A percentile compares a stretch with the other conserved stretches of the same genome.
phyloP scores from a whole-genome alignment of 2,329 filamentous ascomycete genomes.

The Parascedosporium putredinis region DNA sequence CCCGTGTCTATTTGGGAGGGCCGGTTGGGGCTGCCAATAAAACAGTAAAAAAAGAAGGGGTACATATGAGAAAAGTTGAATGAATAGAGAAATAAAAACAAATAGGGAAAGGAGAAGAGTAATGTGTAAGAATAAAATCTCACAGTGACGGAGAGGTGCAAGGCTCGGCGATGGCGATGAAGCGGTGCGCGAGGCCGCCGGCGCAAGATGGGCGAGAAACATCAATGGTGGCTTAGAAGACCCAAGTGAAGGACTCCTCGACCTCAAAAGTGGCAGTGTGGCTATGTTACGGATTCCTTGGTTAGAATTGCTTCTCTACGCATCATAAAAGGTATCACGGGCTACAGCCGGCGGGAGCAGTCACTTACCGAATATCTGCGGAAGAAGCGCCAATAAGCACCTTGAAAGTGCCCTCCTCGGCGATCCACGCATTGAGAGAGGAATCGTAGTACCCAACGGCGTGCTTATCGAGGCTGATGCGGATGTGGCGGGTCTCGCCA shows the following conservation, averaged over 20 bases:
- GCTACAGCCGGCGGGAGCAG: constrained; percentile 6
- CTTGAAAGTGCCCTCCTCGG: constrained; percentile 52
- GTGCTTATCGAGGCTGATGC: constrained; percentile 35
- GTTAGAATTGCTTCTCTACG: too few species aligned
- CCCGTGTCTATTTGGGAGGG: background rate
- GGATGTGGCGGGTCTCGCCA: constrained; percentile 42
- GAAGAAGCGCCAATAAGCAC: constrained; percentile 52
- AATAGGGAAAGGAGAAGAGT: background rate
- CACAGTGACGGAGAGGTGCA: background rate
- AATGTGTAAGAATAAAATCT: too few species aligned
- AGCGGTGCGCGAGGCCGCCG: too few species aligned
- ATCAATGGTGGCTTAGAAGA: constrained; percentile 45
- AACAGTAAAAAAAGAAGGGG: background rate
- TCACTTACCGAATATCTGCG: constrained; percentile 48
- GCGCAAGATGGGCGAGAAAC: too few species aligned
- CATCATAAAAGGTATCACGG: background rate
- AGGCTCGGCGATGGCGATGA: too few species aligned
- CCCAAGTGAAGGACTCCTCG: constrained; percentile 55
- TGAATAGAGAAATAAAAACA: background rate
- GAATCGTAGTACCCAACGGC: constrained; percentile 54
- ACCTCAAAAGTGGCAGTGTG: constrained; percentile 44
- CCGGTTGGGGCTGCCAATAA: background rate
- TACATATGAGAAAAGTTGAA: background rate
- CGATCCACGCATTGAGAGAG: constrained; percentile 48
- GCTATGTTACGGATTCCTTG: constrained; percentile 25